Percentiles rank a stretch among this genome's conserved stretches.
These are phyloP conservation scores for Fusarium lyarnte DNA, from an alignment of 2,329 filamentous ascomycete species.

Conservation along the genomic window DNA sequence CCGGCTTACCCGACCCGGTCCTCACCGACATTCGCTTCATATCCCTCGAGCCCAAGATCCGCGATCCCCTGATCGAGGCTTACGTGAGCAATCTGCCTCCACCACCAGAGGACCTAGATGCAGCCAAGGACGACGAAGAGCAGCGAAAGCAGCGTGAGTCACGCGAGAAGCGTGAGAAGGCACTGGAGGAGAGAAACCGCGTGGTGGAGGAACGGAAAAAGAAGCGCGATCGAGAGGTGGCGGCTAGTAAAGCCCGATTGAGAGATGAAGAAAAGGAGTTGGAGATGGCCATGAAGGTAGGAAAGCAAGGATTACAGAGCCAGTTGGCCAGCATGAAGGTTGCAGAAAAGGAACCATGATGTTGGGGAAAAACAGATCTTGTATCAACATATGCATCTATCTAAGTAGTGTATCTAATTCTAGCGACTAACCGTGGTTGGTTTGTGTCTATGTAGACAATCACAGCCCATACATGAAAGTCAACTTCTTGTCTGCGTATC, in stretches of 20 bases:
- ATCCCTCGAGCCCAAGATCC: conserved; percentile 66
- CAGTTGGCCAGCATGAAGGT: conserved; percentile 58
- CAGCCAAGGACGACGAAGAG: conserved; percentile 61
- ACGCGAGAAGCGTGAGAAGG: conserved; percentile 69
- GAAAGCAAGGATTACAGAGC: conserved; percentile 71
- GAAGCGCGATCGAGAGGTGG: conserved; percentile 66
- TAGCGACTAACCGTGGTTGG: background rate
- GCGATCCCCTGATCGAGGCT: conserved; percentile 72
- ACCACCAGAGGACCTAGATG: conserved; percentile 58
- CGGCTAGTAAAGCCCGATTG: conserved; percentile 68
- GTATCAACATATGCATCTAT: conserved; percentile 13
- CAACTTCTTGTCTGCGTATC: conserved; percentile 43
- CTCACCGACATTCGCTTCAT: conserved; percentile 76
- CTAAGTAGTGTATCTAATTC: background rate
- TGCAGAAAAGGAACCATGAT: conserved; percentile 36
- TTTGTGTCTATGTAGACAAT: background rate
- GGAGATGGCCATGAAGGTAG: conserved; percentile 73
- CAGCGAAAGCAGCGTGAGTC: conserved; percentile 60
- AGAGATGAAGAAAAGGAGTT: conserved; percentile 75
- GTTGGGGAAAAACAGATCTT: background rate
- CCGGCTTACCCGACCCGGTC: conserved; percentile 69
- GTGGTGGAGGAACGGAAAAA: conserved; percentile 71
- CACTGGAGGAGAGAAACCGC: conserved; percentile 71
- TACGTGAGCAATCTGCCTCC: conserved; percentile 72
- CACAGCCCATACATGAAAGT: conserved; percentile 43